Evolutionary conservation across 2,329 filamentous ascomycete species (phyloP).

Genomic region (Neurospora crassa): DNA sequence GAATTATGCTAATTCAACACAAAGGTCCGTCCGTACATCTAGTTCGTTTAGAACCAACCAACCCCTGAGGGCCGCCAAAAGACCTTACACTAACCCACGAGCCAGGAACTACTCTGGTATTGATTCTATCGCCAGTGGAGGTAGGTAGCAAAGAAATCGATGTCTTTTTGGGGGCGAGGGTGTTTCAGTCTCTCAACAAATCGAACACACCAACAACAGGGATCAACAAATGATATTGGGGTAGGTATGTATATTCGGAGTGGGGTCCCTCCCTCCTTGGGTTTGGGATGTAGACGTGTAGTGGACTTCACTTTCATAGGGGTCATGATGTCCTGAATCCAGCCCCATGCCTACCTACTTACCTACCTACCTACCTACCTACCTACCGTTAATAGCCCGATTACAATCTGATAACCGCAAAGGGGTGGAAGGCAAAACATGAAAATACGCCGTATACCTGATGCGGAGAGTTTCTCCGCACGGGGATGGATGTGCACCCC

Average conservation of each 20-base stretch:
- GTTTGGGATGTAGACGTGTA: background rate
- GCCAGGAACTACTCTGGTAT: background rate
- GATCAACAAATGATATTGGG: background rate
- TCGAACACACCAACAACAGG: background rate
- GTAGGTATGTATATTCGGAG: background rate
- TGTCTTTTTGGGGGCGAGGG: background rate
- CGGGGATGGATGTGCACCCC: background rate
- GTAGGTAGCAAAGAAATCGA: background rate
- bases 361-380: background rate
- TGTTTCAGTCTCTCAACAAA: background rate
- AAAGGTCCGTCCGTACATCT: background rate
- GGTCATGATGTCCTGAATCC: background rate
- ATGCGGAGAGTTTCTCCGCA: background rate
- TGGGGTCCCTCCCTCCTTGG: background rate
- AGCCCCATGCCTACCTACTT: background rate
- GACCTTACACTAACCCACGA: background rate
- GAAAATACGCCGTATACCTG: background rate
- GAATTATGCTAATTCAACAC: background rate
- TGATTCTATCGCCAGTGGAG: too few species aligned
- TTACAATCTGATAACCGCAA: background rate
- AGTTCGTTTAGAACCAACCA: background rate
- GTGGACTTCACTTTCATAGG: background rate
- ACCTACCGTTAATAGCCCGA: background rate
- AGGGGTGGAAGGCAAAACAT: background rate
- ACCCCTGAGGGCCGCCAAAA: background rate